phyloP scores from a whole-genome alignment of 352 stramenopile genomes.

The Pythium utonaiense region DNA sequence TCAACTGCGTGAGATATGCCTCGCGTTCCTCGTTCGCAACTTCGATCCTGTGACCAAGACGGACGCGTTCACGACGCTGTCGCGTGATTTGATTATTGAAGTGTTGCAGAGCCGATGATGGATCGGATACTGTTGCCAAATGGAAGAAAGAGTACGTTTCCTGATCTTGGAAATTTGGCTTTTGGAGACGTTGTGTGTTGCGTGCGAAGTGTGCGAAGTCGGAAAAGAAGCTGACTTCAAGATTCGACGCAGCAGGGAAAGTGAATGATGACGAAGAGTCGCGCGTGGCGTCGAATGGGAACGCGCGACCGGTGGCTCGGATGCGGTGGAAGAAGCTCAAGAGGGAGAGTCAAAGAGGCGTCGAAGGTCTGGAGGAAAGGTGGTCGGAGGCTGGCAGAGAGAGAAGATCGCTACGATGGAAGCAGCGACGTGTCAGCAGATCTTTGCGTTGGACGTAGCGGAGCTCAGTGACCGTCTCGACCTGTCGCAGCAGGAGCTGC shows the following conservation, averaged over 20 bases:
- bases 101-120: conserved; percentile 67
- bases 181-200: background rate
- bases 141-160: background rate
- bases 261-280: background rate
- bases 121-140: background rate
- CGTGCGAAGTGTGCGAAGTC: background rate
- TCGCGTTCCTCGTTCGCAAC: conserved; percentile 87
- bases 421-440: conserved; percentile 7
- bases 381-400: too few species aligned
- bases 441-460: conserved; percentile 22
- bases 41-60: conserved; percentile 92
- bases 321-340: too few species aligned
- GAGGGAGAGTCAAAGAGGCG: too few species aligned
- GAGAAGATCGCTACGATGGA: background rate
- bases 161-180: too few species aligned
- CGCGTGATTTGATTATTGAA: conserved; percentile 86
- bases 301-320: background rate
- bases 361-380: too few species aligned
- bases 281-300: background rate
- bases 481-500: conserved; percentile 14
- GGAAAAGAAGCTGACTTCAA: background rate
- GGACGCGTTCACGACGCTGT: conserved; percentile 82
- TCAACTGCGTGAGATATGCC: conserved; percentile 85
- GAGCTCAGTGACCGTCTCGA: conserved; percentile 22
- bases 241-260: background rate